These are phyloP conservation scores for Trichoderma hamatum DNA, from an alignment of 2,329 filamentous ascomycete genomes.

Conservation along the genomic window DNA sequence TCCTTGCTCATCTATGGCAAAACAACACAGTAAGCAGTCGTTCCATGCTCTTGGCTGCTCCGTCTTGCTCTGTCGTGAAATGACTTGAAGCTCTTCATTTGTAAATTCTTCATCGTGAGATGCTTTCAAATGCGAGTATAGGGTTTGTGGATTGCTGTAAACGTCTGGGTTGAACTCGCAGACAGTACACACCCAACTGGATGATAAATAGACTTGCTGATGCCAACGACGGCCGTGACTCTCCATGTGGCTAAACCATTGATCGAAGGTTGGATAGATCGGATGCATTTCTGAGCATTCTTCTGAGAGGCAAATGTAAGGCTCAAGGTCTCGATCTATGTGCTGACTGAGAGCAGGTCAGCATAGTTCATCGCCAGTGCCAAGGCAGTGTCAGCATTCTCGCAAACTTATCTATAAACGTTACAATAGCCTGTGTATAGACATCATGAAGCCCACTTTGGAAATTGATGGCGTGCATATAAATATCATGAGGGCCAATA, in stretches of 20 bases:
- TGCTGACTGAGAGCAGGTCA: constrained; percentile 14
- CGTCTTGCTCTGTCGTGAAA: constrained; percentile 24
- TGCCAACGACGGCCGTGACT: constrained; percentile 18
- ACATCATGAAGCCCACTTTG: no score
- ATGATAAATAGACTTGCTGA: background rate
- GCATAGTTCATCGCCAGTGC: background rate
- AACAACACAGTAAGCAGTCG: constrained; percentile 25
- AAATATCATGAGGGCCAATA: background rate
- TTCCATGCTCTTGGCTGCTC: constrained; percentile 23
- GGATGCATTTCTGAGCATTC: constrained; percentile 3
- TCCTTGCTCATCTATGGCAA: background rate
- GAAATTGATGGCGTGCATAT: no score
- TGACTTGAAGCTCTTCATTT: background rate
- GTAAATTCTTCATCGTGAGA: background rate
- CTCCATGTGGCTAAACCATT: constrained; percentile 24
- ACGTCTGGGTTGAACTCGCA: background rate
- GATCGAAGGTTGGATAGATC: background rate
- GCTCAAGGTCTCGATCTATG: constrained; percentile 25
- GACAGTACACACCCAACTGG: constrained; percentile 18
- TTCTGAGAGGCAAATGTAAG: constrained; percentile 26
- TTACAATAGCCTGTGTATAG: no score
- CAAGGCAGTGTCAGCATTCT: background rate
- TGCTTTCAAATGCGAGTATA: background rate
- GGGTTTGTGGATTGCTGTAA: background rate
- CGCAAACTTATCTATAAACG: no score